Percentiles rank a stretch among this genome's conserved stretches.
Conservation (phyloP, 192 early-diverging fungal species). For the Martensiomyces pterosporus region DNA sequence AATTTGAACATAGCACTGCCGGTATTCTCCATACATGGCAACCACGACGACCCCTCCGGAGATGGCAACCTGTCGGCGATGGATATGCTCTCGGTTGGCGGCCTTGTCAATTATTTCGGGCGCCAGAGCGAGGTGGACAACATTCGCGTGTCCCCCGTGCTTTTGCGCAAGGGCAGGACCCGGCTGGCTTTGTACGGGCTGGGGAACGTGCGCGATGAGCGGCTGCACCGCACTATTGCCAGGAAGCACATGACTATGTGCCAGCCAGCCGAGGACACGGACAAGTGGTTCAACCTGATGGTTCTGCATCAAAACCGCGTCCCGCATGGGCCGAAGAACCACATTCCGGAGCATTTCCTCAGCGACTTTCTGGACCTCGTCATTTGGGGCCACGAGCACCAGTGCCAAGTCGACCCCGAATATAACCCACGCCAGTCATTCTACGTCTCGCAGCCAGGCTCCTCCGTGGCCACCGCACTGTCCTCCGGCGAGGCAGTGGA, state of each 20-base stretch:
- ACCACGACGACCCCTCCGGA: slow-evolving; percentile 93
- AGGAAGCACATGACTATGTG: slow-evolving; percentile 69
- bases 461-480: slow-evolving; percentile 86
- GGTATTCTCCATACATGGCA: slow-evolving; percentile 94
- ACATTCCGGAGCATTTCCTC: slow-evolving; percentile 85
- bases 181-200: slow-evolving; percentile 83
- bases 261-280: slow-evolving; percentile 59
- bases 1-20: slow-evolving; percentile 83
- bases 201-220: slow-evolving; percentile 89
- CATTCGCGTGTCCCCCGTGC: slow-evolving; percentile 72
- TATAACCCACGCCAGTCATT: slow-evolving; percentile 62
- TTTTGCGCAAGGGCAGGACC: slow-evolving; percentile 74
- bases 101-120: slow-evolving; percentile 94
- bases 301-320: slow-evolving; percentile 92
- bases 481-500: slow-evolving; percentile 74
- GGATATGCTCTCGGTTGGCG: slow-evolving; percentile 72
- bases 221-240: slow-evolving; percentile 74
- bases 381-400: slow-evolving; percentile 97
- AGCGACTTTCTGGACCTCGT: slow-evolving; percentile 78
- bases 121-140: slow-evolving; percentile 65
- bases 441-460: slow-evolving; percentile 87
- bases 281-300: slow-evolving; percentile 87
- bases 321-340: slow-evolving; percentile 73
- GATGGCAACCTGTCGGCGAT: slow-evolving; percentile 79
- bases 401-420: slow-evolving; percentile 79